phyloP scores from a whole-genome alignment of 164 flowering plant genomes.

The Platanus orientalis region DNA sequence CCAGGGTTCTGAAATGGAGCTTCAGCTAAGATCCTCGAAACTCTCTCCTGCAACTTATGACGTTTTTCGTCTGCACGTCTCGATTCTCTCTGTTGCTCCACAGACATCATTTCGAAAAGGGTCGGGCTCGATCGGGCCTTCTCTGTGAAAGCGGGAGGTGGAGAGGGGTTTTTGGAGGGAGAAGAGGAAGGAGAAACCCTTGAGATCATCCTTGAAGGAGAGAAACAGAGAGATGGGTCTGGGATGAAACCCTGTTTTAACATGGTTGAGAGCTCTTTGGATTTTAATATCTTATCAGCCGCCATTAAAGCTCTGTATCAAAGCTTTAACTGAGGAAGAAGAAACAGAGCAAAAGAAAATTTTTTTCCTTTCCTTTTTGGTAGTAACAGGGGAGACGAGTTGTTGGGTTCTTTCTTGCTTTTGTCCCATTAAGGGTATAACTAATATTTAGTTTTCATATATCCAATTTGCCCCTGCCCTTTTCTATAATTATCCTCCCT shows the following conservation, averaged over 20 bases:
- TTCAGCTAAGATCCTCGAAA: constrained; percentile 41
- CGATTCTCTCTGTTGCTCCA: too few species aligned
- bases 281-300: constrained; percentile 11
- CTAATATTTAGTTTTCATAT: too few species aligned
- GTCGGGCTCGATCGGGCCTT: constrained; percentile 36
- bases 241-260: constrained; percentile 85
- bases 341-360: too few species aligned
- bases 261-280: constrained; percentile 65
- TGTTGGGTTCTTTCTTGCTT: too few species aligned
- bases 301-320: too few species aligned
- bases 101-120: constrained; percentile 79
- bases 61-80: constrained; percentile 22
- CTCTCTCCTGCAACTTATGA: constrained; percentile 34
- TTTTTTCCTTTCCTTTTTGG: too few species aligned
- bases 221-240: constrained; percentile 44
- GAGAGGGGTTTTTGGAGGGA: constrained; percentile 28
- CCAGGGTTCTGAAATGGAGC: constrained; percentile 34
- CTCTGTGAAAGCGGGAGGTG: constrained; percentile 20
- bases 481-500: too few species aligned
- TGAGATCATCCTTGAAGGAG: constrained; percentile 27
- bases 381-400: too few species aligned
- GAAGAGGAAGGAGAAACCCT: constrained; percentile 27
- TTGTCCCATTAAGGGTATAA: too few species aligned
- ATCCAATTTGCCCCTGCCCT: too few species aligned
- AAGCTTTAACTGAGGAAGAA: too few species aligned